Conservation (phyloP, 768 basidiomycete genomes). For the Tulasnella sp. region DNA sequence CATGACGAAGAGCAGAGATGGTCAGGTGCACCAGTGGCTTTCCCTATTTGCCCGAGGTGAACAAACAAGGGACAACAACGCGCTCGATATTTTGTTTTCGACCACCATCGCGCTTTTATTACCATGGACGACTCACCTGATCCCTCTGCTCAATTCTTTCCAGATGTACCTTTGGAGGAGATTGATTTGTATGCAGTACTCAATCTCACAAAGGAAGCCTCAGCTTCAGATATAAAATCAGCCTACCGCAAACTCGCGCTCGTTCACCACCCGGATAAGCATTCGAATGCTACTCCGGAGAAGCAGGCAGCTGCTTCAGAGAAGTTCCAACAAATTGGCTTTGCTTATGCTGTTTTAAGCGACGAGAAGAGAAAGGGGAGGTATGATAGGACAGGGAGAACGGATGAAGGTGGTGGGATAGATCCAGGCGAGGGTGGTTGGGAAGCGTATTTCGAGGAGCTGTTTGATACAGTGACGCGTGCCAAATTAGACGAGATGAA, state of each 20-base stretch:
- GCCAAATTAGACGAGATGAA: constrained; percentile 86
- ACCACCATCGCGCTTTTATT: not conserved
- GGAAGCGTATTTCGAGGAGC: constrained; percentile 87
- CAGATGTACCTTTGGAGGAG: constrained; percentile 40
- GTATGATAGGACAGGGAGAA: constrained; percentile 79
- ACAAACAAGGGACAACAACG: not conserved
- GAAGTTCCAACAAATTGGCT: constrained; percentile 87
- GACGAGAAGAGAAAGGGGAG: constrained; percentile 60
- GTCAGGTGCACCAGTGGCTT: not conserved
- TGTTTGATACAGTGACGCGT: constrained; percentile 79
- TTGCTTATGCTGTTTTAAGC: constrained; percentile 78
- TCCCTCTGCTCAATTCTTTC: constrained; percentile 65
- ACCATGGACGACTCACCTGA: constrained; percentile 53
- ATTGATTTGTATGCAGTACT: constrained; percentile 74
- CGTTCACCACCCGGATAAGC: constrained; percentile 19
- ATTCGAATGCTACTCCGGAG: not conserved
- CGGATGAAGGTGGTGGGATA: constrained; percentile 56
- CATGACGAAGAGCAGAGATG: not conserved
- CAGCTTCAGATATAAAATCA: constrained; percentile 57
- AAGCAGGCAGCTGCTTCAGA: constrained; percentile 40
- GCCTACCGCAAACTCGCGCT: constrained; percentile 22
- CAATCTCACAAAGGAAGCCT: constrained; percentile 39
- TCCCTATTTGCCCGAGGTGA: too few species aligned
- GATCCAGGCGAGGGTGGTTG: constrained; percentile 73
- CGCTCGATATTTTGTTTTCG: constrained; percentile 6